phyloP scores from a whole-genome alignment of 306 rosid genomes.

The Glycine soja region DNA sequence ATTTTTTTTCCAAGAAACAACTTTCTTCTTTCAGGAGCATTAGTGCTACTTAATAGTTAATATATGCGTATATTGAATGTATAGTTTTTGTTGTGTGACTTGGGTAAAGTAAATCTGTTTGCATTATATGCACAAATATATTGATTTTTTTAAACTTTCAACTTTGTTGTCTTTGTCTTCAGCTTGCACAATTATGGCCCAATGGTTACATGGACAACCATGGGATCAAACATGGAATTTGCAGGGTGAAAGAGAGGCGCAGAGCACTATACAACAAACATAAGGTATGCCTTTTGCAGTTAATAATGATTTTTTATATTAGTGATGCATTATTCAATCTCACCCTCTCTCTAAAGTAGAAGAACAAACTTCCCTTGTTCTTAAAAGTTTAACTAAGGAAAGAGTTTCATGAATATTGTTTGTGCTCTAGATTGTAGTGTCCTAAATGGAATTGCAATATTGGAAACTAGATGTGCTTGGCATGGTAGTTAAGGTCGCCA shows the following conservation, averaged over 20 bases:
- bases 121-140: conserved; percentile 2
- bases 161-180: conserved; percentile 50
- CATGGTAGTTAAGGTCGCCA: not conserved
- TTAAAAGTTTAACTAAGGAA: conserved; percentile 3
- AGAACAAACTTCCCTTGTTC: too few relatives aligned
- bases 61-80: too few relatives aligned
- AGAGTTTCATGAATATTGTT: not conserved
- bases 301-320: too few relatives aligned
- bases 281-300: too few relatives aligned
- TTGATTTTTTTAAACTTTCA: conserved; percentile 22
- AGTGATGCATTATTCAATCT: too few relatives aligned
- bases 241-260: conserved; percentile 93
- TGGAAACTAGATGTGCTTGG: not conserved
- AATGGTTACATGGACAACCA: too few relatives aligned
- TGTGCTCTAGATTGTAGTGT: conserved; percentile 16
- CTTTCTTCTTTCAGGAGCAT: too few relatives aligned
- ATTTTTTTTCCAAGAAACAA: not conserved
- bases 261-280: too few relatives aligned
- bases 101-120: conserved; percentile 29
- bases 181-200: conserved; percentile 97
- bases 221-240: conserved; percentile 94
- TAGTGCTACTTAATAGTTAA: too few relatives aligned
- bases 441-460: not conserved
- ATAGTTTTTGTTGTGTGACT: conserved; percentile 4
- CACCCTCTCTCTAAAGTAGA: too few relatives aligned